Evolutionary conservation across 2,329 filamentous ascomycete species (phyloP).

Genomic region (Microdochium bolleyi): DNA sequence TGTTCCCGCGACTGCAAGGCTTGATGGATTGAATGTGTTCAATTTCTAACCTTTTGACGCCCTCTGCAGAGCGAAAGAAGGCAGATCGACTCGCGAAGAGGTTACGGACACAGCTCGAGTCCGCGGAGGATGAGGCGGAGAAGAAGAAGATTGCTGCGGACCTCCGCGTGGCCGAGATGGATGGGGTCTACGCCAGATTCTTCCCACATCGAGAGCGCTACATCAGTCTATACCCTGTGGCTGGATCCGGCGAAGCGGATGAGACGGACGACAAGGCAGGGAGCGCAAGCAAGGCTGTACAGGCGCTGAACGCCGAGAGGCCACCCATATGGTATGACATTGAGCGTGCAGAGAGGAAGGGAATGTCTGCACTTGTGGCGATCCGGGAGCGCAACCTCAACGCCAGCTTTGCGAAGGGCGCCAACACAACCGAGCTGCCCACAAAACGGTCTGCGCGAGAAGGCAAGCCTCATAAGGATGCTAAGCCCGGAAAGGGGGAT

Average conservation of each 20-base stretch:
- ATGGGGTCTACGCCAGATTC: slow-evolving; percentile 67
- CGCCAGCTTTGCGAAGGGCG: slow-evolving; percentile 5
- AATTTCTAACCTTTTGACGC: slow-evolving; percentile 4
- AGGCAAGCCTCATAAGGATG: slow-evolving; percentile 3
- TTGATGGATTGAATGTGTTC: slow-evolving; percentile 2
- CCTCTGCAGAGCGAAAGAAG: slow-evolving; percentile 58
- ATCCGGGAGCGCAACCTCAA: slow-evolving; percentile 17
- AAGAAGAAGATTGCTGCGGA: slow-evolving; percentile 41
- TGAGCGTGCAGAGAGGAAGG: slow-evolving; percentile 48
- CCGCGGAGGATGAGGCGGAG: slow-evolving; percentile 42
- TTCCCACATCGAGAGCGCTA: slow-evolving; percentile 67
- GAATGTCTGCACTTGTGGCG: slow-evolving; percentile 13
- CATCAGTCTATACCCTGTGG: slow-evolving; percentile 50
- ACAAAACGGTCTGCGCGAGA: slow-evolving; percentile 7
- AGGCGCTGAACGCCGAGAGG: slow-evolving; percentile 35
- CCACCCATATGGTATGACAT: slow-evolving; percentile 61
- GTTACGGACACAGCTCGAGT: slow-evolving; percentile 48
- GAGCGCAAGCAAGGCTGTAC: slow-evolving; percentile 30
- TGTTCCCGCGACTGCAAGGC: slow-evolving; percentile 1
- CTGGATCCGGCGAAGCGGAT: slow-evolving; percentile 14
- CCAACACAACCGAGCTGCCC: slow-evolving; percentile 1
- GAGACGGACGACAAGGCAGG: slow-evolving; percentile 29
- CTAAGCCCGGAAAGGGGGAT: not conserved
- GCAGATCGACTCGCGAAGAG: slow-evolving; percentile 60
- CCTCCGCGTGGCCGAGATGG: slow-evolving; percentile 62